Conservation (phyloP, 1,139 yeast species). For the Trichomonascaceae sp. region DNA sequence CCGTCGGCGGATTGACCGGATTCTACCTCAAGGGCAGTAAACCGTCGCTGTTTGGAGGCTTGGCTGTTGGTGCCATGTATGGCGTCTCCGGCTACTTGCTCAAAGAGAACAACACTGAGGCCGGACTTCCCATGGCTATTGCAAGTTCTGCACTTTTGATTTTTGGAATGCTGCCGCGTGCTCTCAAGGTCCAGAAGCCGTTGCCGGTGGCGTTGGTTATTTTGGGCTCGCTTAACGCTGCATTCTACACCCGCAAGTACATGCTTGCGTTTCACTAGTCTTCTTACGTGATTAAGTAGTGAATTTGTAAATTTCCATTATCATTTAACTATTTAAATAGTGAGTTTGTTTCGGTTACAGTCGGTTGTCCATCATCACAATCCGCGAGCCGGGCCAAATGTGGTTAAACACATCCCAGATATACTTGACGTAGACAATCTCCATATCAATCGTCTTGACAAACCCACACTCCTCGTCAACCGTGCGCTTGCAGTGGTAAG, state of each 20-base stretch:
- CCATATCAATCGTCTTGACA: constrained; percentile 41
- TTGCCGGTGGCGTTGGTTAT: constrained; percentile 56
- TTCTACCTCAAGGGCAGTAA: constrained; percentile 57
- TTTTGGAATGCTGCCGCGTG: constrained; percentile 48
- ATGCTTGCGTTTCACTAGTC: too few species aligned
- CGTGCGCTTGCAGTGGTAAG: constrained; percentile 57
- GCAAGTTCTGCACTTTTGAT: constrained; percentile 54
- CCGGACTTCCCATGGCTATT: constrained; percentile 71
- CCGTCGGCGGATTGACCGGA: constrained; percentile 65
- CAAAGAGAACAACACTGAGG: constrained; percentile 49
- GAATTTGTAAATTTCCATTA: background rate
- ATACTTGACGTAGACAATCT: constrained; percentile 54
- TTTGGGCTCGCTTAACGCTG: constrained; percentile 52
- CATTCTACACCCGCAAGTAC: constrained; percentile 38
- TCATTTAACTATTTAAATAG: background rate
- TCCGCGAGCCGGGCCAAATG: constrained; percentile 37
- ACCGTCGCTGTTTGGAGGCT: constrained; percentile 74
- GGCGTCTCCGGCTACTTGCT: constrained; percentile 71
- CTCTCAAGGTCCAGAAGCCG: constrained; percentile 53
- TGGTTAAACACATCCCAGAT: constrained; percentile 62
- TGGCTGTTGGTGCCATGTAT: constrained; percentile 52
- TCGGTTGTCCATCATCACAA: constrained; percentile 5
- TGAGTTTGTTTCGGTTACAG: background rate
- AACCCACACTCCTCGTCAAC: constrained; percentile 43
- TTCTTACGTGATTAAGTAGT: too few species aligned